These are phyloP conservation scores for Hyphopichia wangnamkhiaoensis DNA, from an alignment of 1,139 yeast genomes.

Conservation along the genomic window DNA sequence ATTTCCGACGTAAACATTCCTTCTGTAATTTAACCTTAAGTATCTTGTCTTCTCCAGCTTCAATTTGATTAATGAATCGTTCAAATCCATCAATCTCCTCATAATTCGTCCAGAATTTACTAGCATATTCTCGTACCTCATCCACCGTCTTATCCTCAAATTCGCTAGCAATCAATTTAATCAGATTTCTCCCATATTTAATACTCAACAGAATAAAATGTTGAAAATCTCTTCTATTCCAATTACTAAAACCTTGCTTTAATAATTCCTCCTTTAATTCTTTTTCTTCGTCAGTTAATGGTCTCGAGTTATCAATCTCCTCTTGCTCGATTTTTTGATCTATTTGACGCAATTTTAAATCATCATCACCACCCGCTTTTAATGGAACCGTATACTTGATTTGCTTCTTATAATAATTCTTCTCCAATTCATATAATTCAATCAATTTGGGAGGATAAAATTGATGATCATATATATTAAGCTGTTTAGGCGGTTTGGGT, in stretches of 20 bases:
- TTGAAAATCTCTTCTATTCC: conserved; percentile 74
- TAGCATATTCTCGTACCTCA: conserved; percentile 66
- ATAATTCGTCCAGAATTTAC: conserved; percentile 65
- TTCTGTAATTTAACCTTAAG: conserved; percentile 59
- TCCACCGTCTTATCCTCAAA: conserved; percentile 67
- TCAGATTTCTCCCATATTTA: conserved; percentile 69
- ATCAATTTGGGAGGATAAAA: conserved; percentile 63
- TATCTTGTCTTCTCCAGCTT: conserved; percentile 74
- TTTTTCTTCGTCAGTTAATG: conserved; percentile 70
- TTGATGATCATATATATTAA: conserved; percentile 73
- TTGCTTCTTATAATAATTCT: conserved; percentile 56
- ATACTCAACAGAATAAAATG: conserved; percentile 62
- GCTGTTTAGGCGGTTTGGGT: conserved; percentile 68
- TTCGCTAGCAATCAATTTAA: conserved; percentile 61
- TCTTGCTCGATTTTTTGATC: conserved; percentile 61
- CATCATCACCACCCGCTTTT: conserved; percentile 41
- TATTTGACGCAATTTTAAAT: conserved; percentile 45
- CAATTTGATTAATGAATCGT: conserved; percentile 63
- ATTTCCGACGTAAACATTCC: conserved; percentile 65
- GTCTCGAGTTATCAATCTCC: conserved; percentile 63
- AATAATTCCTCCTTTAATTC: conserved; percentile 54
- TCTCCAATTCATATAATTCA: conserved; percentile 67
- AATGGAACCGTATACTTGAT: conserved; percentile 52
- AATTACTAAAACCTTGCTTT: conserved; percentile 59
- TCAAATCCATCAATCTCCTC: conserved; percentile 74